Conservation (phyloP, 495 filamentous ascomycete species). For the Tirmania nivea region DNA sequence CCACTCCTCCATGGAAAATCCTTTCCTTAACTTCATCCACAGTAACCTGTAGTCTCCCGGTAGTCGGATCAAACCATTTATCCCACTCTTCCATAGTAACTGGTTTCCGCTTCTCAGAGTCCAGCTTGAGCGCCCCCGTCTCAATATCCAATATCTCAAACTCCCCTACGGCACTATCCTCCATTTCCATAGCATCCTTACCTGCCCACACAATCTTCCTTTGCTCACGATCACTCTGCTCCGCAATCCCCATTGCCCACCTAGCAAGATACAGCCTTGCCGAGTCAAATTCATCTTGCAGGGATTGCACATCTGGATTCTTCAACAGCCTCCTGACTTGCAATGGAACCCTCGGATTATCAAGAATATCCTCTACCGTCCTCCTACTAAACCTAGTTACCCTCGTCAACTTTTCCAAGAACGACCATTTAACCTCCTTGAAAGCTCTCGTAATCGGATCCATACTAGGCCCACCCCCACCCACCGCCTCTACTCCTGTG, state of each 20-base stretch:
- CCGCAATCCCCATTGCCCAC: slow-evolving; percentile 97
- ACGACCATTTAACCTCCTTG: slow-evolving; percentile 89
- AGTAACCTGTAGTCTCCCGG: slow-evolving; percentile 54
- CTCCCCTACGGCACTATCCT: slow-evolving; percentile 80
- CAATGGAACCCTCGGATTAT: slow-evolving; percentile 69
- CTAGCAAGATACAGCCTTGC: slow-evolving; percentile 80
- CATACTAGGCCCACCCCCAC: slow-evolving; percentile 42
- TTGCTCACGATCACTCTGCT: slow-evolving; percentile 79
- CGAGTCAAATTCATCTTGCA: slow-evolving; percentile 93
- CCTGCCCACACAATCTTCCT: slow-evolving; percentile 62
- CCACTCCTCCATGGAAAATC: slow-evolving; percentile 82
- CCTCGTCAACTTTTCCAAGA: slow-evolving; percentile 84
- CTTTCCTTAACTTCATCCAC: slow-evolving; percentile 85
- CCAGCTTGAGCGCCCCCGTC: slow-evolving; percentile 42
- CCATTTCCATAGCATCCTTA: slow-evolving; percentile 75
- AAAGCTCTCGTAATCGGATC: slow-evolving; percentile 86
- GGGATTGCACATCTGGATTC: slow-evolving; percentile 83
- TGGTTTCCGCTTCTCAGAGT: slow-evolving; percentile 47
- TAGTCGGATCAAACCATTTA: slow-evolving; percentile 50
- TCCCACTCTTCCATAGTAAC: slow-evolving; percentile 76
- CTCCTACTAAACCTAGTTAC: slow-evolving; percentile 87
- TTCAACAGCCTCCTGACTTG: slow-evolving; percentile 67
- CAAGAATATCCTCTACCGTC: slow-evolving; percentile 75
- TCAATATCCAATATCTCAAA: slow-evolving; percentile 86
- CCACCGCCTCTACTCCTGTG: slow-evolving; percentile 23